Conservation (phyloP, 805 yeast species). For the Saturnispora besseyi region DNA sequence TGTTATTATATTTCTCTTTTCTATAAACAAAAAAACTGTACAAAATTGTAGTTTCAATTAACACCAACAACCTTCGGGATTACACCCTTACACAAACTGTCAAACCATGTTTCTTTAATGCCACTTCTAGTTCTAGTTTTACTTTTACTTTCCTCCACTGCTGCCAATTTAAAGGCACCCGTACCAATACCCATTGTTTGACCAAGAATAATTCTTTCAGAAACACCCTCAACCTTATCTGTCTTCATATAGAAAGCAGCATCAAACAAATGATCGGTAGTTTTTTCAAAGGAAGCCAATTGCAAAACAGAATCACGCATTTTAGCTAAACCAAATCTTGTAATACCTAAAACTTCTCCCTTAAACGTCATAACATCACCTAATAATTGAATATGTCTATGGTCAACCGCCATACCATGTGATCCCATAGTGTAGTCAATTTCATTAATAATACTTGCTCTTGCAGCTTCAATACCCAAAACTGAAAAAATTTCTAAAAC, state of each 20-base stretch:
- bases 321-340: slow-evolving; percentile 94
- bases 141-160: slow-evolving; percentile 33
- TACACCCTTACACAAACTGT: slow-evolving; percentile 29
- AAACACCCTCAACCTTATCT: slow-evolving; percentile 93
- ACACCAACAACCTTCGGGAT: slow-evolving; percentile 16
- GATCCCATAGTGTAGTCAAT: slow-evolving; percentile 97
- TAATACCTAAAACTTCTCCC: slow-evolving; percentile 96
- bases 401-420: slow-evolving; percentile 99
- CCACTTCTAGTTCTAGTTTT: slow-evolving; percentile 22
- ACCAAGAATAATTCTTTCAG: slow-evolving; percentile 94
- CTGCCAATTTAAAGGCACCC: slow-evolving; percentile 84
- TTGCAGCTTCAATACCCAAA: slow-evolving; percentile 96
- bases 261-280: slow-evolving; percentile 96
- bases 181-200: slow-evolving; percentile 98
- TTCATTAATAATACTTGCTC: slow-evolving; percentile 86
- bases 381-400: slow-evolving; percentile 93
- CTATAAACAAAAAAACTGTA: slow-evolving; percentile 3
- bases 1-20: neutral
- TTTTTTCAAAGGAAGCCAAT: slow-evolving; percentile 94
- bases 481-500: slow-evolving; percentile 82
- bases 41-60: slow-evolving; percentile 4
- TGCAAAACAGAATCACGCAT: slow-evolving; percentile 98
- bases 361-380: slow-evolving; percentile 99
- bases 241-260: slow-evolving; percentile 97
- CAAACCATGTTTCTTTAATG: slow-evolving; percentile 41